These are phyloP conservation scores for Cyanidioschyzon merolae DNA, from an alignment of 23 red algal species.

Conservation along the genomic window DNA sequence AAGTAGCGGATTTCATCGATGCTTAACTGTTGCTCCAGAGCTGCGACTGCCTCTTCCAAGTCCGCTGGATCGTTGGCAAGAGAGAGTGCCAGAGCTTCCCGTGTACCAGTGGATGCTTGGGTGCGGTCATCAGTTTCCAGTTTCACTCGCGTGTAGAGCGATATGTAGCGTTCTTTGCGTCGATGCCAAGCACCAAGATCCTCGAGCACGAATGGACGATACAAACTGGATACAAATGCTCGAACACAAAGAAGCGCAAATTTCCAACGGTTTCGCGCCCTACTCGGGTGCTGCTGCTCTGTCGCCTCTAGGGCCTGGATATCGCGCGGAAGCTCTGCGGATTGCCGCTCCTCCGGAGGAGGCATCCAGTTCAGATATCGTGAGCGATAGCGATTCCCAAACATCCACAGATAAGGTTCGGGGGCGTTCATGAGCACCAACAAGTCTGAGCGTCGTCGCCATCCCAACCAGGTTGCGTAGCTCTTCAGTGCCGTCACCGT, in stretches of 20 bases:
- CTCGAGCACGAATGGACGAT: not conserved
- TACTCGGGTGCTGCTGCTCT: not conserved
- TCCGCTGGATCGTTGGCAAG: not conserved
- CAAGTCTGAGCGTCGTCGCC: not conserved
- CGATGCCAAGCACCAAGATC: not conserved
- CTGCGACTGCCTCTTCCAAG: not conserved
- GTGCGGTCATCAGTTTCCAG: not conserved
- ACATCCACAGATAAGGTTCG: not conserved
- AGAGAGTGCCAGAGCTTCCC: not conserved
- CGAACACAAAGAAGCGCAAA: not conserved
- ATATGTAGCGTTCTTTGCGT: not conserved
- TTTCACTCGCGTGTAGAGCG: not conserved
- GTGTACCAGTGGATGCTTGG: not conserved
- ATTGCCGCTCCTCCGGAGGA: not conserved
- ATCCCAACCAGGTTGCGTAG: not conserved
- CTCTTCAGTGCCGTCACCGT: not conserved
- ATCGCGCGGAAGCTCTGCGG: not conserved
- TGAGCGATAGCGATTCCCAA: not conserved
- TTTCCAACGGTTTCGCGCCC: not conserved
- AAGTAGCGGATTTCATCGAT: not conserved
- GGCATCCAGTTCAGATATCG: not conserved
- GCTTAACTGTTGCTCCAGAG: not conserved
- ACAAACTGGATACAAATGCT: not conserved
- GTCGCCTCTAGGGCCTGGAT: not conserved
- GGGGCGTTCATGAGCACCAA: not conserved